Base-by-base conservation (phyloP, 495 filamentous ascomycete species). In the Neurospora sp. region DNA sequence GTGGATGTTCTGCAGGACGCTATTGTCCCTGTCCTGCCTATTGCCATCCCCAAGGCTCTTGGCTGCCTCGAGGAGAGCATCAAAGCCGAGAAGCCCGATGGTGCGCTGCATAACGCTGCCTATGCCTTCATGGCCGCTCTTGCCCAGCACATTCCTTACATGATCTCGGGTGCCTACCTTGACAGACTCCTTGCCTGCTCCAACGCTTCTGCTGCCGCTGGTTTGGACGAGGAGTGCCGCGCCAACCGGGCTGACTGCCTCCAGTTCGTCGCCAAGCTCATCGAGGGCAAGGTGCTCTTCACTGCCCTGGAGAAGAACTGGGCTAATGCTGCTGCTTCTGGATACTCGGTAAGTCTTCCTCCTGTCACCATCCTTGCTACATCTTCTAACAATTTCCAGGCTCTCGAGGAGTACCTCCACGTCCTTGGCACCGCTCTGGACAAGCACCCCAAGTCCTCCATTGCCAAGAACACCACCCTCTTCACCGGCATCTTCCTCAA, bases 1-100 rank as follows among this genome's bases (percentile, higher is more conserved):
- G 90, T 94, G 3, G 93, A 96, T 72, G 93, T 96, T 11, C 84
- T 97, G n/a, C 90, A 90, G 44, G 91, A 97, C 72, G 89, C 88
- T 5, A 90, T 96, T 78, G 91, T 98, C 48, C 92, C 95, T 0
- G 84, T 97, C 0, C 82, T 98, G 11, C 93, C 95, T 1, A 85
- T 86, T 69, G 89, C 92, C 1, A 88, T 98, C 41, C 89, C 89
- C 7, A 90, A 86, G 73, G 89, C 91, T 2, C 84, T 97, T 44
- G 82, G 85, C 0, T 88, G 93, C 77, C 86, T 98, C 70, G 85
- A 88, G 42, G 78, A 86, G 46, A 92, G 89, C 75, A 76, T 96
- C 27, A 78, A 81, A 18, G 81, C 81, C 38, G 86, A 85, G 16
- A 83, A 82, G 62, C 82, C 85, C 59, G 86, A 91, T 69, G 79